Evolutionary conservation across 2,329 filamentous ascomycete genomes (phyloP), one percentile per base, ranked within the genome.

Genomic region (Arthroderma sp.): DNA sequence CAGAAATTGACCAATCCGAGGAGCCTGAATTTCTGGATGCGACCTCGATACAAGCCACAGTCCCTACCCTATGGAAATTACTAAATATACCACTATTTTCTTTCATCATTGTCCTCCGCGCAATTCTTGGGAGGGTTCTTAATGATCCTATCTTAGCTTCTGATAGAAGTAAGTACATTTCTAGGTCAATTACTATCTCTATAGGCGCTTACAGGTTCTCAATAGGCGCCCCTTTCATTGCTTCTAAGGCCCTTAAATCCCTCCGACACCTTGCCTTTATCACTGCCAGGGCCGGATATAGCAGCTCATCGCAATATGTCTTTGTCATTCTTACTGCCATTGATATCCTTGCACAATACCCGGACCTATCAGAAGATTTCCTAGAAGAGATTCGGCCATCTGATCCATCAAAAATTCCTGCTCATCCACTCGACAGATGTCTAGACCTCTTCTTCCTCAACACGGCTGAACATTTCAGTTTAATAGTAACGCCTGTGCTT

Each of bases 371-470:
- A 2, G 80, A 85, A 60, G 76, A 79, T 19, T 88, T 94, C 64
- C 73, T 95, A 23, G 75, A 77, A 60, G 79, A 80, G 19, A 85
- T 86, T 54, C 77, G 79, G 58, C 81, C 81, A 4, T 70, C 71
- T 43, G 74, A 79, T 58, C 68, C 78, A 17, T 78, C 80, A 41
- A 71, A 76, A 39, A 81, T 86, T 33, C 81, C 85, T 0, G 71
- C 74, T 4, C 80, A 86, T 61, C 82, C 85, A 4, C 74, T 89
- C 1, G 81, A 88, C 63, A 79, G 86, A 58, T 85, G 81, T 17
- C 75, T 91, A n/a, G 87, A 93, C 67, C 79, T 95, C 15, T 95
- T 88, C 74, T 95, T 94, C 71, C 80, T 96, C 61, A 93, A 94
- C 66, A 81, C 85, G 0, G 85, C 87, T 1, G 91, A 95, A 68